Base-by-base conservation (phyloP, 2,329 filamentous ascomycete species). In the Fusarium circinatum region DNA sequence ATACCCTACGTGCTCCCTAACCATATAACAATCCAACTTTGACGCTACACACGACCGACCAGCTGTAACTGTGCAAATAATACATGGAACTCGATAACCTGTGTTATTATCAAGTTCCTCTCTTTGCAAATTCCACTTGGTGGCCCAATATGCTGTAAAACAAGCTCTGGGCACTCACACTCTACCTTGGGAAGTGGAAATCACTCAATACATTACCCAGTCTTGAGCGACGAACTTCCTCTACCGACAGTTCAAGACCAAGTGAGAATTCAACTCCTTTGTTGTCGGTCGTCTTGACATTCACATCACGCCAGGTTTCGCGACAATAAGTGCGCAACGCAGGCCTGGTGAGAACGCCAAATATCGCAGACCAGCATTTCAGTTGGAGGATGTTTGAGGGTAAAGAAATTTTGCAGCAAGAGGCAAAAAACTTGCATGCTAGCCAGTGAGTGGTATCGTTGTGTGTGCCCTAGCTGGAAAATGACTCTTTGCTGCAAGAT, bases 21-120 rank as follows among this genome's bases (percentile, higher is more conserved):
- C 17, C 8, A 12, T 6, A 24, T 14, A 10, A 14, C 22, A 34
- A 51, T 3, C 6, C 4, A 34, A 20, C n/a, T 7, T 2, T 17
- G 4, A 0, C 8, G 11, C 13, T 20, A 1, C 49, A 22, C 4
- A 22, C 1, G 1, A 8, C 13, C 3, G 0, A 6, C 49, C 17
- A 52, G 5, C 49, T 11, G n/a, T 8, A 52, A 17, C 24, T 22
- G 2, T 17, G n/a, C 32, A 38, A 52, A 12, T 8, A 4, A 52
- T 26, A 22, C 18, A 38, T 22, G n/a, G 13, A 52, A 52, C 4
- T 38, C 6, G 32, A 36, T 38, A 36, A 22, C 2, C 18, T 11
- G 18, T 7, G 18, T 17, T 54, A 12, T 54, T 26, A 22, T 22
- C 32, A 26, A 36, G 32, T 3, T 54, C 22, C 5, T 9, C 24